These are phyloP conservation scores for Colletotrichum ledebouriae DNA, from an alignment of 2,329 filamentous ascomycete genomes.

Conservation along the genomic window DNA sequence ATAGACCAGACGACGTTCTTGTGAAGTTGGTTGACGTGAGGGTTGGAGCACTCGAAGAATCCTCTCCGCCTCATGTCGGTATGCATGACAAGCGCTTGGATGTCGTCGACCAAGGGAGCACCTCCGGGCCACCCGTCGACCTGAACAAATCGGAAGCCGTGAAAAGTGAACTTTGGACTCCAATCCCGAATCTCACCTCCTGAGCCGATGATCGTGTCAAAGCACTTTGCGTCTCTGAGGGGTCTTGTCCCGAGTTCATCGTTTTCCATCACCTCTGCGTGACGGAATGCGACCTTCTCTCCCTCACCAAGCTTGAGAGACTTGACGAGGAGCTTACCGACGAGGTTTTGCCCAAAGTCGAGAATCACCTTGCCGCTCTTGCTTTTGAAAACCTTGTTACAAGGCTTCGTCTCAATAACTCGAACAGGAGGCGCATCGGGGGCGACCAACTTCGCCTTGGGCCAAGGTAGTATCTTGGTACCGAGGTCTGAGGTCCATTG, in stretches of 20 bases:
- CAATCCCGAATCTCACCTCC: slow-evolving; percentile 2
- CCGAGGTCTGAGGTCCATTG: slow-evolving; percentile 15
- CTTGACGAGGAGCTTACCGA: slow-evolving; percentile 31
- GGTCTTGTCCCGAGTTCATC: slow-evolving; percentile 27
- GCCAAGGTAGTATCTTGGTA: slow-evolving; percentile 41
- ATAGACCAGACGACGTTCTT: slow-evolving; percentile 38
- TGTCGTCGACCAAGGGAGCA: slow-evolving; percentile 22
- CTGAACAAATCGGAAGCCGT: slow-evolving; percentile 35
- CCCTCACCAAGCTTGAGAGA: slow-evolving; percentile 30
- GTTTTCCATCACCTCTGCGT: slow-evolving; percentile 38
- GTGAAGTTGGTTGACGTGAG: slow-evolving; percentile 31
- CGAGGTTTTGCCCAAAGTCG: slow-evolving; percentile 39
- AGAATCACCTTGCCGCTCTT: slow-evolving; percentile 61
- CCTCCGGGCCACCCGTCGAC: slow-evolving; percentile 26
- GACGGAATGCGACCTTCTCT: slow-evolving; percentile 8
- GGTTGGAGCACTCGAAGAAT: slow-evolving; percentile 38
- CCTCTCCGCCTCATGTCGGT: slow-evolving; percentile 36
- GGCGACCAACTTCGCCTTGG: slow-evolving; percentile 46
- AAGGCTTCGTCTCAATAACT: slow-evolving; percentile 43
- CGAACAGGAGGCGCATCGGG: slow-evolving; percentile 52
- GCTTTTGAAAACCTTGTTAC: slow-evolving; percentile 47
- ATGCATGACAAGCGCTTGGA: slow-evolving; percentile 28
- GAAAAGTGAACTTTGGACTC: slow-evolving; percentile 33
- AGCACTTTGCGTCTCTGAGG: slow-evolving; percentile 19
- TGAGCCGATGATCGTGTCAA: slow-evolving; percentile 18